Conservation (phyloP, 2,329 filamentous ascomycete genomes). For the Ophiostoma himal-ulmi region DNA sequence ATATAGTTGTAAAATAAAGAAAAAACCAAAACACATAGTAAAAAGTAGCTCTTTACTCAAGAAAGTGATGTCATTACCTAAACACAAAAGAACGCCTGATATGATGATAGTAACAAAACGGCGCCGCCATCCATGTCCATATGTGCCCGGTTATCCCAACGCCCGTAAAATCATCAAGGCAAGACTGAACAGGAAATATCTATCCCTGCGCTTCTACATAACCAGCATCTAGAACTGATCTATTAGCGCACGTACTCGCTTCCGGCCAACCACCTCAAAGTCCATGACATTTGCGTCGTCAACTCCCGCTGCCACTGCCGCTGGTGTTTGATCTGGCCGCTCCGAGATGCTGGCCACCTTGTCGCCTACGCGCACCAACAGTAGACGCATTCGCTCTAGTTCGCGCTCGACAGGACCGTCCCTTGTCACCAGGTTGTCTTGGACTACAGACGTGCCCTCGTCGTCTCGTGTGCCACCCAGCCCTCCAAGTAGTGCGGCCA, state of each 20-base stretch:
- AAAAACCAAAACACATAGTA: background rate
- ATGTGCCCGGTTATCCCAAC: background rate
- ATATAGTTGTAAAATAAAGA: background rate
- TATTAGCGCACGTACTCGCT: slow-evolving; percentile 40
- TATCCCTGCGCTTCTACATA: background rate
- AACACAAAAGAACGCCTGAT: background rate
- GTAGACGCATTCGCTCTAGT: slow-evolving; percentile 58
- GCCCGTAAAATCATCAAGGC: background rate
- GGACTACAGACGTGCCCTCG: slow-evolving; percentile 37
- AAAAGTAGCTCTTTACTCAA: background rate
- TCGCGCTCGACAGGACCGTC: slow-evolving; percentile 61
- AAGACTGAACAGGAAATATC: background rate
- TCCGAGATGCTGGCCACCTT: slow-evolving; percentile 40
- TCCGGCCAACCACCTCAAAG: slow-evolving; percentile 37
- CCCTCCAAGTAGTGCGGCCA: slow-evolving; percentile 48
- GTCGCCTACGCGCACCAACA: slow-evolving; percentile 55
- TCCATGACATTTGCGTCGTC: slow-evolving; percentile 11
- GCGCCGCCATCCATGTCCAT: background rate
- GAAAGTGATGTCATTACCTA: background rate
- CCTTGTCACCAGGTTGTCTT: slow-evolving; percentile 61
- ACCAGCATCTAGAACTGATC: slow-evolving; percentile 24
- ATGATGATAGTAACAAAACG: background rate
- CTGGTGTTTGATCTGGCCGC: background rate
- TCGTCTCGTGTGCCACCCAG: slow-evolving; percentile 32
- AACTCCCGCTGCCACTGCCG: slow-evolving; percentile 25